Base-by-base conservation (phyloP, 225 moss, liverwort and hornwort genomes). In the Marchantia paleacea region DNA sequence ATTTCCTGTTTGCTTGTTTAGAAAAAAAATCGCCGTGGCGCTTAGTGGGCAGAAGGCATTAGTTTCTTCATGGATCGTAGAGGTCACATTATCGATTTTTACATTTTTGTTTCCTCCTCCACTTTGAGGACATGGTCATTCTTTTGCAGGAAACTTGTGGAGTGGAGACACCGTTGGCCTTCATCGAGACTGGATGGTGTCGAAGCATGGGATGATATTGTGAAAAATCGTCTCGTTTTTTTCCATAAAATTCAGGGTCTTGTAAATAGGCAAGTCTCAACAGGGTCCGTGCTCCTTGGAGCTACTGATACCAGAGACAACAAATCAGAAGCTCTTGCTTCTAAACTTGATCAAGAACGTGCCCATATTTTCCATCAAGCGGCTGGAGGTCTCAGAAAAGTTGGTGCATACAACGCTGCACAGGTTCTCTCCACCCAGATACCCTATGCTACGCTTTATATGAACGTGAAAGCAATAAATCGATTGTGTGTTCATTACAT, bases 141-240 rank as follows among this genome's bases (percentile, higher is more conserved):
- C 48, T 85, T 52, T 28, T 72, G 81, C 86, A 97, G 94, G 73
- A 85, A 92, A 82, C 83, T 97, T 60, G 76, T 77, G 64, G 89
- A 90, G 78, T 97, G 96, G 94, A 90, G 87, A 58, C 88, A 91
- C 60, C 94, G 94, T 61, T 97, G 96, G 96, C 94, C 96, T 24
- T 93, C 96, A 77, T 25, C 89, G 12, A 84, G 88, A 70, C 81
- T 90, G 75, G 92, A 93, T 81, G 83, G 87, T 76, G 94, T 94
- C 70, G 94, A 93, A 85, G 92, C 91, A 82, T 97, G 96, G 96
- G 94, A 92, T 84, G 94, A 97, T 80, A 73, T 94, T 64, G 91
- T 92, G 55, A 91, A 97, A n/a, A 93, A 91, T 55, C 90, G 96
- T 19, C 85, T 93, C 4, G 26, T 90, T 4, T 97, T 94, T 82